Percentiles rank a stretch among this genome's conserved stretches.
phyloP scores from a whole-genome alignment of 805 yeast species.

The Saccharomyces jurei region DNA sequence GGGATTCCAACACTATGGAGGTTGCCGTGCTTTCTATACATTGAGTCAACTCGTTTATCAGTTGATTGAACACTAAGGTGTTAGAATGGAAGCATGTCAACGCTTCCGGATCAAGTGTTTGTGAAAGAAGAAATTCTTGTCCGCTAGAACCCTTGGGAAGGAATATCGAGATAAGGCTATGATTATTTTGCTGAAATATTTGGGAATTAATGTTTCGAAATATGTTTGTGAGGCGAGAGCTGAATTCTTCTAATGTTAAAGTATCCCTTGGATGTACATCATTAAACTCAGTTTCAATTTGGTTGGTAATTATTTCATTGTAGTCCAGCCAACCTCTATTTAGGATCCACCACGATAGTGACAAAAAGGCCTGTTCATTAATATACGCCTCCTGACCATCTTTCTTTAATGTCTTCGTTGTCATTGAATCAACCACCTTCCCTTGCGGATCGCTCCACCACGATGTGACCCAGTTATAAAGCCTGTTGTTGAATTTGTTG shows the following conservation, averaged over 20 bases:
- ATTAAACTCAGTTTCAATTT: slow-evolving; percentile 54
- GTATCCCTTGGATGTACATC: slow-evolving; percentile 66
- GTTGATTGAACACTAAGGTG: slow-evolving; percentile 27
- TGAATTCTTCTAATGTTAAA: slow-evolving; percentile 54
- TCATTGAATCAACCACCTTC: neutral
- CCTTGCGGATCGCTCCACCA: slow-evolving; percentile 3
- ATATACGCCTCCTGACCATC: slow-evolving; percentile 36
- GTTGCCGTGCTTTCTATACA: slow-evolving; percentile 31
- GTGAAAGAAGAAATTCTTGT: slow-evolving; percentile 48
- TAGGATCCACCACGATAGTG: slow-evolving; percentile 89
- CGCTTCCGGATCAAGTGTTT: slow-evolving; percentile 40
- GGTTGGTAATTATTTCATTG: slow-evolving; percentile 42
- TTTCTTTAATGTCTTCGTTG: slow-evolving; percentile 8
- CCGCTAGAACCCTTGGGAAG: slow-evolving; percentile 41
- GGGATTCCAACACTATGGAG: slow-evolving; percentile 20
- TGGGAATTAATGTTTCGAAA: slow-evolving; percentile 26
- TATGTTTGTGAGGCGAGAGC: slow-evolving; percentile 34
- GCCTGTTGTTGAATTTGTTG: slow-evolving; percentile 33
- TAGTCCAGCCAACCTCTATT: slow-evolving; percentile 74
- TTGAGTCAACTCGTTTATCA: slow-evolving; percentile 40
- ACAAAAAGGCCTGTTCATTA: slow-evolving; percentile 73
- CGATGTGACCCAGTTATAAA: slow-evolving; percentile 8
- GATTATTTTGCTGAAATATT: slow-evolving; percentile 23
- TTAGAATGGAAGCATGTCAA: slow-evolving; percentile 25
- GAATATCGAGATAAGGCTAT: slow-evolving; percentile 25